Evolutionary conservation across 352 stramenopile genomes (phyloP).

Genomic region (Globisporangium nagaii): DNA sequence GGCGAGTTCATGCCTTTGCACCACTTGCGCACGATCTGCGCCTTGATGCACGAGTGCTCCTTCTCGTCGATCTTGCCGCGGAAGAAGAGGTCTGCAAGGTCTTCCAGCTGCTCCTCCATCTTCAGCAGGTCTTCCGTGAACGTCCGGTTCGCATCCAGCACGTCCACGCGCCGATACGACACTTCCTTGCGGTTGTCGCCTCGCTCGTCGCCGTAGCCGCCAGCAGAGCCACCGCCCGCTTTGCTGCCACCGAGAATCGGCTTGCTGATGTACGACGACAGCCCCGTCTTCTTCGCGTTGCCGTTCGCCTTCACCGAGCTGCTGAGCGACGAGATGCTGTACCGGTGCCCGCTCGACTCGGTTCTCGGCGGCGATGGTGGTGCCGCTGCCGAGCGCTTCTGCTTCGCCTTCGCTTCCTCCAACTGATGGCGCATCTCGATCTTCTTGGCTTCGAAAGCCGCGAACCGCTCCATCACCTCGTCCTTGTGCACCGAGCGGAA

Average conservation of each 20-base stretch:
- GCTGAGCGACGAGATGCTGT: conserved; percentile 32
- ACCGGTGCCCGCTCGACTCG: conserved; percentile 28
- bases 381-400: conserved; percentile 28
- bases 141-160: conserved; percentile 57
- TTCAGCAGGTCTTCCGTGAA: conserved; percentile 64
- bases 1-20: conserved; percentile 77
- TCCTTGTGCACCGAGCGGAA: conserved; percentile 74
- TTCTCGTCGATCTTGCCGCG: conserved; percentile 83
- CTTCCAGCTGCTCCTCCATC: conserved; percentile 79
- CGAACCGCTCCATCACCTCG: conserved; percentile 77
- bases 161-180: conserved; percentile 67
- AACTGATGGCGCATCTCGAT: conserved; percentile 82
- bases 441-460: conserved; percentile 77
- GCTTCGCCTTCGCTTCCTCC: conserved; percentile 57
- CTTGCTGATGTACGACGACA: conserved; percentile 70
- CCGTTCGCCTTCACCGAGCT: conserved; percentile 22
- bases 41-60: conserved; percentile 78
- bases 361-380: conserved; percentile 53
- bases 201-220: conserved; percentile 26
- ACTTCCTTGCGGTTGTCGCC: conserved; percentile 34
- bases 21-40: conserved; percentile 78
- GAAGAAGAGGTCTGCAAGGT: conserved; percentile 62
- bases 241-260: conserved; percentile 34
- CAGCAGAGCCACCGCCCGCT: conserved; percentile 7
- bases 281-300: conserved; percentile 13